Base-by-base conservation (phyloP, 1,284 basidiomycete species). In the Sporisorium graminicola region DNA sequence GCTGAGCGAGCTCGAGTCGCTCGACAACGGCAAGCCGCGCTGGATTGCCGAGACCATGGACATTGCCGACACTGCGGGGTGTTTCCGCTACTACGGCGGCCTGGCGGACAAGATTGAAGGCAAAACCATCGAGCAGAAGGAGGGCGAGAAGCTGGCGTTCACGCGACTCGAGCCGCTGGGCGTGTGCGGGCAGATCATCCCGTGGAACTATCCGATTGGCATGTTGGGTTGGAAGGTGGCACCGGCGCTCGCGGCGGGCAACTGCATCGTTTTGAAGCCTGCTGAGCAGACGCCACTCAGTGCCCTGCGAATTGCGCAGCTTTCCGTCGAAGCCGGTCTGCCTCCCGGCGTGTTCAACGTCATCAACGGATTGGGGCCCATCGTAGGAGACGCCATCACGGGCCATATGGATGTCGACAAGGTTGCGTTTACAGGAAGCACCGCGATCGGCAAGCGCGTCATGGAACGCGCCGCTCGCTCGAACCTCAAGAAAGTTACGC, bases 151-250 rank as follows among this genome's bases (percentile, higher is more conserved):
- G 87, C 60, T 82, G 47, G 67, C 78, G 49, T 80, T 78, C 90
- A 92, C 87, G 87, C 88, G 91, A 24, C 93, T 96, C 85, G 95
- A 98, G 86, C 95, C 95, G 9, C 91, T 97, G 77, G 95, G 95
- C 75, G 94, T 97, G 65, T 94, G 74, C 52, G 79, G 79, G 20
- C 79, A 80, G 61, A 80, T 80, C 64, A 80, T 70, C 50, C 78
- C 71, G 5, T 79, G 69, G 74, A 95, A 95, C 87, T 95, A 94
- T 84, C 94, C 93, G 9, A 67, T 70, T 24, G 69, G 64, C 10
- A 76, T 81, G 63, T 29, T 78, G n/a, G 79, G 78, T 29, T 83
- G 67, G 73, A 77, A 96, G 88, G 92, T 94, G 3, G 85, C 83
- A 1, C 82, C 82, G 4, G 86, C 86, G 7, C 83, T 87, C 55